Base-by-base conservation (phyloP, 345 rosid species). In the Salix exigua region DNA sequence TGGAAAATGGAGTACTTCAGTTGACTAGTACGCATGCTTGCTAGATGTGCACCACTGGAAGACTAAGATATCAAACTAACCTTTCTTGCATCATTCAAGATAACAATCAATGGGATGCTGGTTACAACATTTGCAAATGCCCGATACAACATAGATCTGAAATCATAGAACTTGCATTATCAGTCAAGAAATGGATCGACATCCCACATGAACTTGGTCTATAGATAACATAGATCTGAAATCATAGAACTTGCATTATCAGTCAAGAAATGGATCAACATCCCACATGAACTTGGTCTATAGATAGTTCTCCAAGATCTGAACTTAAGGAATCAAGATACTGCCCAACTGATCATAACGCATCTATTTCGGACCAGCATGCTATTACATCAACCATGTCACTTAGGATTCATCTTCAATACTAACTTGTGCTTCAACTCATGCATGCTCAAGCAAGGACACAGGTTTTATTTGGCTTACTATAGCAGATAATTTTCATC, bases 11-110 rank as follows among this genome's bases (percentile, higher is more conserved):
- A 58, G 28, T 33, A 12, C 42, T 21, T 26, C 60, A 28, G 31
- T 2, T 71, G 61, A 64, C 80, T n/a, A 74, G 77, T 72, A 28
- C 78, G 38, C 33, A 53, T 66, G 53, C 66, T 64, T 37, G 72
- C 42, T 23, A 79, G 42, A 44, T 76, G 21, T 38, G 50, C 78
- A 71, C 31, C 21, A 18, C 14, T 46, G 69, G 38, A 62, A 78
- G n/a, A 53, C 42, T 46, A 23, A 58, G 60, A 23, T 73, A 26
- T n/a, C 63, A 66, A 53, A 75, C 86, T 77, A 46, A 96, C 98
- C 96, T 89, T 89, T 84, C 85, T 89, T 35, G 92, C 87, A 72
- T 92, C 89, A 72, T 84, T 87, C 86, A 88, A 67, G 82, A 96
- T 79, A 83, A 85, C 92, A 37, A 85, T 74, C 55, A 88, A 61